These are phyloP conservation scores for Musa balbisiana DNA, from an alignment of 202 grass and related monocot species.

Conservation along the genomic window DNA sequence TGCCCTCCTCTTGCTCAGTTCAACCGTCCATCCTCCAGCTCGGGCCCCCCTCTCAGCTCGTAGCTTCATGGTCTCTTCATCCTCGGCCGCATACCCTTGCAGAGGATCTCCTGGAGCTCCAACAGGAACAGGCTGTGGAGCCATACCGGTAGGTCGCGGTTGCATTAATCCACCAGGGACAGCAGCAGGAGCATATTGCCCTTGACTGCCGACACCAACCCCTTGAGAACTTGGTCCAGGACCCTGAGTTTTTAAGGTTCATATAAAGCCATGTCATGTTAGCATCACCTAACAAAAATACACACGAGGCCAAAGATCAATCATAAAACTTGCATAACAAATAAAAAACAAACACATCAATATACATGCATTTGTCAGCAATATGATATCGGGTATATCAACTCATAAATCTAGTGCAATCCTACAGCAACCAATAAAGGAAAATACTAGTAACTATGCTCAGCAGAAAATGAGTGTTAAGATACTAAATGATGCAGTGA, in stretches of 20 bases:
- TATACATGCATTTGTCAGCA: too few relatives aligned
- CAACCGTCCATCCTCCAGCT: constrained; percentile 75
- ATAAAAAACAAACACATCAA: too few relatives aligned
- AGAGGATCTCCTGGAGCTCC: constrained; percentile 33
- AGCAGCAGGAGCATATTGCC: constrained; percentile 66
- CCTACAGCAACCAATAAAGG: too few relatives aligned
- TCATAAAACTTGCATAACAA: too few relatives aligned
- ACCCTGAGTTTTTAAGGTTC: constrained; percentile 40
- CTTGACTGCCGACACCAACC: constrained; percentile 49
- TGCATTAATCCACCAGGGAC: constrained; percentile 50
- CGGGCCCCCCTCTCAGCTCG: constrained; percentile 47
- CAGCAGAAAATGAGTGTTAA: too few relatives aligned
- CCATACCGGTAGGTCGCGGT: constrained; percentile 63
- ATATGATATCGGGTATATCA: too few relatives aligned
- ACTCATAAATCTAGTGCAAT: too few relatives aligned
- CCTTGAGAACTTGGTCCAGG: constrained; percentile 60
- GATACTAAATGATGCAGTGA: too few relatives aligned
- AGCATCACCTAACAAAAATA: too few relatives aligned
- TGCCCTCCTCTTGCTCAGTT: constrained; percentile 69
- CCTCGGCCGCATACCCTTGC: constrained; percentile 36
- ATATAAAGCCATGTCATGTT: too few relatives aligned
- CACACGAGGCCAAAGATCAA: too few relatives aligned
- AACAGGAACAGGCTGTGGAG: constrained; percentile 40
- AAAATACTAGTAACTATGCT: too few relatives aligned
- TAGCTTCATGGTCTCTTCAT: constrained; percentile 55